Conservation (phyloP, 2,329 filamentous ascomycete genomes). For the Thielaviopsis cerberus region DNA sequence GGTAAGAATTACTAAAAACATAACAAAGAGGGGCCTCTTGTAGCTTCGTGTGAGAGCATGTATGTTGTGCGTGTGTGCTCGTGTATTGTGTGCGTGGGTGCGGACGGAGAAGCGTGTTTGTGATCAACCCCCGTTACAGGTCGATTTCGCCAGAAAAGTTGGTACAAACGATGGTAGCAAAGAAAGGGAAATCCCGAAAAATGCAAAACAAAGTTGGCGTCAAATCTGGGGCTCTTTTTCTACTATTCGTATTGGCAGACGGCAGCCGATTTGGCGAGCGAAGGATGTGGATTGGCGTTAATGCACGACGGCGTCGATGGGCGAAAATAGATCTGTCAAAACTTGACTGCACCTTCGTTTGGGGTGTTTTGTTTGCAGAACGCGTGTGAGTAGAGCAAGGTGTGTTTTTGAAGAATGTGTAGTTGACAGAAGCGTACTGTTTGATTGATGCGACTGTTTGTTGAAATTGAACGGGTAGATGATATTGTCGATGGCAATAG, state of each 20-base stretch:
- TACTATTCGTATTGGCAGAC: neutral
- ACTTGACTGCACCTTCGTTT: neutral
- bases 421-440: neutral
- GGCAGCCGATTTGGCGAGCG: neutral
- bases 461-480: too few species aligned
- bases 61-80: too few species aligned
- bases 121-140: neutral
- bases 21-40: too few species aligned
- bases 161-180: neutral
- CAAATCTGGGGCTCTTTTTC: neutral
- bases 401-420: neutral
- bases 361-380: neutral
- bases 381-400: too few species aligned
- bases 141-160: neutral
- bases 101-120: neutral
- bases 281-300: neutral
- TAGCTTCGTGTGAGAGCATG: too few species aligned
- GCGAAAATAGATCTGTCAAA: too few species aligned
- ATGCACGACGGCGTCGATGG: neutral
- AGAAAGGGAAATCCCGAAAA: neutral
- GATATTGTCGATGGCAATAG: too few species aligned
- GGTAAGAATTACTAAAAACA: neutral
- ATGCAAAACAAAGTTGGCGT: neutral
- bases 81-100: too few species aligned
- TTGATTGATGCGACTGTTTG: too few species aligned